Evolutionary conservation across 257 asterid genomes (phyloP).

Genomic region (Solanum commersonii): DNA sequence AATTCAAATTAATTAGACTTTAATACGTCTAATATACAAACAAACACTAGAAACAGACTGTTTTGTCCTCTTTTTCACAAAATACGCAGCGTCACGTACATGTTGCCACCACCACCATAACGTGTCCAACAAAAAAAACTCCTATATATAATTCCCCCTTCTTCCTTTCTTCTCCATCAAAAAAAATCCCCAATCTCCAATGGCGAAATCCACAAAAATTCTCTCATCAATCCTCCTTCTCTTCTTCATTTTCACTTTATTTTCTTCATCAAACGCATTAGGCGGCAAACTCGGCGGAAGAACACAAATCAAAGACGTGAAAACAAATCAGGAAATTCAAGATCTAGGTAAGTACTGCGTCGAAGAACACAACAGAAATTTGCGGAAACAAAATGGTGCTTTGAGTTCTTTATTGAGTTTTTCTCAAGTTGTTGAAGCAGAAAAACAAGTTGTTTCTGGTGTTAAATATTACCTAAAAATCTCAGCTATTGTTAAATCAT

Average conservation of each 20-base stretch:
- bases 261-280: neutral
- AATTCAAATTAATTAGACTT: too few relatives aligned
- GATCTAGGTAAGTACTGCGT: conserved; percentile 3
- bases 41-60: neutral
- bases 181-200: neutral
- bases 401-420: conserved; percentile 15
- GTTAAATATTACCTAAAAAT: conserved; percentile 57
- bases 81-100: neutral
- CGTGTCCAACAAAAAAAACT: neutral
- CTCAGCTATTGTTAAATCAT: conserved; percentile 10
- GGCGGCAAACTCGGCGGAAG: conserved; percentile 2
- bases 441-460: conserved; percentile 75
- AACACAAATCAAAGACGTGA: neutral
- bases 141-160: neutral
- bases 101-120: neutral
- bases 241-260: neutral
- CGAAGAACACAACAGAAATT: conserved; percentile 25
- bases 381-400: neutral
- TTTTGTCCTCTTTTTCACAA: neutral
- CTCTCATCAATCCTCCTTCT: neutral
- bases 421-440: conserved; percentile 46
- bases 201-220: neutral
- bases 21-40: neutral
- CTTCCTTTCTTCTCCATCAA: neutral
- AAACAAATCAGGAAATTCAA: conserved; percentile 3